Conservation (phyloP, 2,329 filamentous ascomycete genomes). For the Cercospora canescens region DNA sequence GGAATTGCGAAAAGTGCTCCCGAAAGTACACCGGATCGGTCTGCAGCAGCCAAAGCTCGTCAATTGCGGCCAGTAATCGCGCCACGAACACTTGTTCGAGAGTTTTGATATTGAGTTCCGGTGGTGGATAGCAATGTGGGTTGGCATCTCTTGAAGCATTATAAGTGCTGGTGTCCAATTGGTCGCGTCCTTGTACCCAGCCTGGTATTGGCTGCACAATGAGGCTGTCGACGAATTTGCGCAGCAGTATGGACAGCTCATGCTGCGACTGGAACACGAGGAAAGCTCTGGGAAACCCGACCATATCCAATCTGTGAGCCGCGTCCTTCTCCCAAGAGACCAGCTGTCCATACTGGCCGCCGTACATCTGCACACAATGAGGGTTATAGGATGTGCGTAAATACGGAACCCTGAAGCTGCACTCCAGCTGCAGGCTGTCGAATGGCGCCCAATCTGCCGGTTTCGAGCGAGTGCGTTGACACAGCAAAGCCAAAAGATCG, state of each 20-base stretch:
- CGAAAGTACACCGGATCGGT: slow-evolving; percentile 22
- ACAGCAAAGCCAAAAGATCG: slow-evolving; percentile 18
- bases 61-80: slow-evolving; percentile 20
- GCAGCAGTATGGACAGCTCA: slow-evolving; percentile 19
- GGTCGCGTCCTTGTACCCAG: neutral
- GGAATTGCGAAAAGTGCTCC: neutral
- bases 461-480: slow-evolving; percentile 10
- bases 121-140: slow-evolving; percentile 21
- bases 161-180: neutral
- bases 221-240: slow-evolving; percentile 15
- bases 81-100: slow-evolving; percentile 16
- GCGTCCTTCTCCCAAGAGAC: slow-evolving; percentile 17
- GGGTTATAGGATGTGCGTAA: slow-evolving; percentile 4
- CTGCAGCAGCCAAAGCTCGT: slow-evolving; percentile 32
- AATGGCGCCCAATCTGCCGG: slow-evolving; percentile 18
- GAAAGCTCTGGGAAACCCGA: slow-evolving; percentile 27
- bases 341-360: slow-evolving; percentile 14
- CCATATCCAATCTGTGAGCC: slow-evolving; percentile 22
- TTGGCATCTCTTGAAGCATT: neutral
- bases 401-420: neutral
- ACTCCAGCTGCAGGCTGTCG: slow-evolving; percentile 12
- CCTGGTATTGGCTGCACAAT: neutral
- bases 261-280: slow-evolving; percentile 28
- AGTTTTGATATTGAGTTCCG: slow-evolving; percentile 18
- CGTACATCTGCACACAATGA: slow-evolving; percentile 18